Conservation (phyloP, 768 basidiomycete species). For the Tylopilus rubrobrunneus region DNA sequence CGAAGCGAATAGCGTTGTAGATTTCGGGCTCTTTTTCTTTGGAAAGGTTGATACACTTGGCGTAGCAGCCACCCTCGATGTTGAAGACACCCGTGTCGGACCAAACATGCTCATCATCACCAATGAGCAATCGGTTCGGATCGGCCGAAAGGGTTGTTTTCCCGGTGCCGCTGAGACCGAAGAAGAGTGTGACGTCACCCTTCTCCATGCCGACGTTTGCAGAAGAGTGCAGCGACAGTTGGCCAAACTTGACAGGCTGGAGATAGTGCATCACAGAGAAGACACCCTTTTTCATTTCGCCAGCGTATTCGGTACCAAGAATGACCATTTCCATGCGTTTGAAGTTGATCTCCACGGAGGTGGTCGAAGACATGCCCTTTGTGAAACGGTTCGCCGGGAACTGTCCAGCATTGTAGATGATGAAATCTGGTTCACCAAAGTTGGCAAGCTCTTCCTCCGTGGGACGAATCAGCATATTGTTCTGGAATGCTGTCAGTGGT, state of each 20-base stretch:
- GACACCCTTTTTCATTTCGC: conserved; percentile 99
- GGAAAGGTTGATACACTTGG: conserved; percentile 96
- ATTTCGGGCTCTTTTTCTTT: conserved; percentile 99
- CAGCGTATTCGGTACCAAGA: conserved; percentile 95
- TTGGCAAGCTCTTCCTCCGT: conserved; percentile 89
- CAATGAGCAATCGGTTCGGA: conserved; percentile 88
- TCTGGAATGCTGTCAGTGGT: conserved; percentile 40
- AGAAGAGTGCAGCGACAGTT: conserved; percentile 95
- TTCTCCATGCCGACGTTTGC: conserved; percentile 91
- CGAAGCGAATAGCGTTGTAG: conserved; percentile 90
- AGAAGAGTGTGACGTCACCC: conserved; percentile 96
- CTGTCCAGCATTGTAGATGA: conserved; percentile 99
- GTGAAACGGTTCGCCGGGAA: conserved; percentile 99
- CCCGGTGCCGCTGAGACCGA: conserved; percentile 96
- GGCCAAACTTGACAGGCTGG: conserved; percentile 97
- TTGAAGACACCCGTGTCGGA: conserved; percentile 99
- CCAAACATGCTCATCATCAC: conserved; percentile 99
- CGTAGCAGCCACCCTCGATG: conserved; percentile 99
- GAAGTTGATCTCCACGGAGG: conserved; percentile 99
- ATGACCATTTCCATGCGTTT: conserved; percentile 99
- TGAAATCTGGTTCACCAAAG: conserved; percentile 98
- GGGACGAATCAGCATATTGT: conserved; percentile 99
- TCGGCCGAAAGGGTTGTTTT: conserved; percentile 99
- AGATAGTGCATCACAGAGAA: conserved; percentile 99
- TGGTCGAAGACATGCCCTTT: conserved; percentile 98